Evolutionary conservation across 495 filamentous ascomycete species (phyloP).

Genomic region (Lasiosphaeria hispida): DNA sequence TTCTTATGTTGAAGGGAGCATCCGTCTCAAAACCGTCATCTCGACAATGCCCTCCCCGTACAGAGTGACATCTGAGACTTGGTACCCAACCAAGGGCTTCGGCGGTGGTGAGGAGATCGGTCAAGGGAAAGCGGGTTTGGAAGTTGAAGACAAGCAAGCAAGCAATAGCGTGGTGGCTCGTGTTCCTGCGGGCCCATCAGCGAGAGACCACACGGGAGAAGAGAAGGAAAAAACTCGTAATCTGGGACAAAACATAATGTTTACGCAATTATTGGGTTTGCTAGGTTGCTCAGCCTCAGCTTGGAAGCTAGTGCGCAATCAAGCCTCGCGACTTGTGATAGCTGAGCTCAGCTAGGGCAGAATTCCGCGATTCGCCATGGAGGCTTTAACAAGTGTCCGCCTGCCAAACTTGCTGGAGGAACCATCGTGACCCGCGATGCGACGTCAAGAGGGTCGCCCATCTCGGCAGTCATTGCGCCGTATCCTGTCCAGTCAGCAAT

Average conservation of each 20-base stretch:
- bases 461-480: conserved; percentile 2
- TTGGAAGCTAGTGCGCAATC: background rate
- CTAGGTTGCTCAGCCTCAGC: conserved; percentile 11
- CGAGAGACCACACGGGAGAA: background rate
- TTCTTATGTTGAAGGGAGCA: too few relatives aligned
- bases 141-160: too few relatives aligned
- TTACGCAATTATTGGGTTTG: conserved; percentile 11
- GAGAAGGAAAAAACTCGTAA: background rate
- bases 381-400: too few relatives aligned
- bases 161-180: too few relatives aligned
- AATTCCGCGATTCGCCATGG: background rate
- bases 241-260: background rate
- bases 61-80: too few relatives aligned
- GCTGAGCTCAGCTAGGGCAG: conserved; percentile 1
- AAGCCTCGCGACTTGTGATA: background rate
- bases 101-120: too few relatives aligned
- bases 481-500: conserved; percentile 25
- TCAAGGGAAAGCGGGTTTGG: too few relatives aligned
- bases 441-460: background rate
- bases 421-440: background rate
- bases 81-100: too few relatives aligned
- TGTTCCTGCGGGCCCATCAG: background rate
- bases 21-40: too few relatives aligned
- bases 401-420: background rate
- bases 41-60: too few relatives aligned